Evolutionary conservation across 805 yeast species (phyloP).

Genomic region (Ogataea haglerorum): DNA sequence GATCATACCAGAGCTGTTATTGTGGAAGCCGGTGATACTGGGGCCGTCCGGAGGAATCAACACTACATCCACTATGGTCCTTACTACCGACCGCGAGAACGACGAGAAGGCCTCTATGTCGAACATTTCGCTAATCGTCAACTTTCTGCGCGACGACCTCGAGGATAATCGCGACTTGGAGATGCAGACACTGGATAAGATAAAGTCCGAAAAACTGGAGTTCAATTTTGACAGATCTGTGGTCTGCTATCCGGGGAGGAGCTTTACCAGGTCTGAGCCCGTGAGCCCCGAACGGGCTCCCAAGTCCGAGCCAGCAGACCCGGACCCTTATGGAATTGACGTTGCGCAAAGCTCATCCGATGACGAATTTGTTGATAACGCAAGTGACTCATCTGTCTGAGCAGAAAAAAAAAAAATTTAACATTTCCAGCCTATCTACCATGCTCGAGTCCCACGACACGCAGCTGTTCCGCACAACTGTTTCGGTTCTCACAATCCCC

Average conservation of each 20-base stretch:
- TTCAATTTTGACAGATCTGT: conserved; percentile 14
- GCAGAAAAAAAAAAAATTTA: conserved; percentile 1
- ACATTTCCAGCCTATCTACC: no score
- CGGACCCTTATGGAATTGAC: conserved; percentile 9
- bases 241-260: conserved; percentile 27
- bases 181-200: conserved; percentile 43
- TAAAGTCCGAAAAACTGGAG: conserved; percentile 36
- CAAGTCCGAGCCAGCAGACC: not conserved
- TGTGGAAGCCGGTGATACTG: conserved; percentile 82
- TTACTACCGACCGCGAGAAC: conserved; percentile 23
- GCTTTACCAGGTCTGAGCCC: not conserved
- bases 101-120: conserved; percentile 36
- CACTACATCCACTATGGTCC: conserved; percentile 46
- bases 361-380: conserved; percentile 2
- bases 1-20: conserved; percentile 49
- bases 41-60: conserved; percentile 88
- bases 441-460: conserved; percentile 32
- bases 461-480: conserved; percentile 42
- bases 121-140: conserved; percentile 54
- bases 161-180: conserved; percentile 61
- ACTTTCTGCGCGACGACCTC: conserved; percentile 66
- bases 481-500: conserved; percentile 53
- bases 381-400: conserved; percentile 4
- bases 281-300: no score
- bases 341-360: conserved; percentile 8